Conservation (phyloP, 441 rosid genomes). For the Euphorbia celastroides region DNA sequence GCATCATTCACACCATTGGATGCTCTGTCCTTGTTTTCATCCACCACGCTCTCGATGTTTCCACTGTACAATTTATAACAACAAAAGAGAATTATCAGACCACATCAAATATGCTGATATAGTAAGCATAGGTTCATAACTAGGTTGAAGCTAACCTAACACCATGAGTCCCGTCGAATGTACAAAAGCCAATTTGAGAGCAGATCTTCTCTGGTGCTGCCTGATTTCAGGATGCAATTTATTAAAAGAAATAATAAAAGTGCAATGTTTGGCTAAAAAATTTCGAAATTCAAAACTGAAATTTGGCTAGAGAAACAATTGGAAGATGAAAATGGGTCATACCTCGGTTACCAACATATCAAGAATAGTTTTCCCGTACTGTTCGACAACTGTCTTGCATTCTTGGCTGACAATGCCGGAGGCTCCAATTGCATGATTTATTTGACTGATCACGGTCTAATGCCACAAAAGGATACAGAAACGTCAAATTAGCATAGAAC, state of each 20-base stretch:
- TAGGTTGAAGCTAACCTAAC: constrained; percentile 42
- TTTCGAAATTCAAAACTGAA: neutral
- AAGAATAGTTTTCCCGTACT: constrained; percentile 57
- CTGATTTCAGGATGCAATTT: constrained; percentile 22
- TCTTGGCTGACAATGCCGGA: constrained; percentile 69
- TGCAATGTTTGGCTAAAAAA: neutral
- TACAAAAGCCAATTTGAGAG: constrained; percentile 62
- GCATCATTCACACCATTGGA: constrained; percentile 45
- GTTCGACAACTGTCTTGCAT: constrained; percentile 59
- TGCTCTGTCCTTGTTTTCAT: constrained; percentile 25
- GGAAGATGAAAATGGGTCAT: constrained; percentile 8
- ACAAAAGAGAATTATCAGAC: neutral
- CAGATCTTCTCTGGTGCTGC: constrained; percentile 54
- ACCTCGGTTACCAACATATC: constrained; percentile 58
- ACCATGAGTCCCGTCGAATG: constrained; percentile 52
- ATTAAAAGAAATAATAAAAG: neutral
- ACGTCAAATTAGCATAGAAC: constrained; percentile 3
- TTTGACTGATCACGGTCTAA: constrained; percentile 58
- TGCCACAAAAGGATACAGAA: constrained; percentile 6
- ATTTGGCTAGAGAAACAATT: neutral
- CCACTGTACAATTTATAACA: constrained; percentile 36
- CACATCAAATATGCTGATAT: neutral
- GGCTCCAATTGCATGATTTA: constrained; percentile 85
- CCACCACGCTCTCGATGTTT: constrained; percentile 65
- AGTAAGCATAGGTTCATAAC: neutral